Evolutionary conservation across 2,329 filamentous ascomycete species (phyloP).

Genomic region (Scleromitrula shiraiana): DNA sequence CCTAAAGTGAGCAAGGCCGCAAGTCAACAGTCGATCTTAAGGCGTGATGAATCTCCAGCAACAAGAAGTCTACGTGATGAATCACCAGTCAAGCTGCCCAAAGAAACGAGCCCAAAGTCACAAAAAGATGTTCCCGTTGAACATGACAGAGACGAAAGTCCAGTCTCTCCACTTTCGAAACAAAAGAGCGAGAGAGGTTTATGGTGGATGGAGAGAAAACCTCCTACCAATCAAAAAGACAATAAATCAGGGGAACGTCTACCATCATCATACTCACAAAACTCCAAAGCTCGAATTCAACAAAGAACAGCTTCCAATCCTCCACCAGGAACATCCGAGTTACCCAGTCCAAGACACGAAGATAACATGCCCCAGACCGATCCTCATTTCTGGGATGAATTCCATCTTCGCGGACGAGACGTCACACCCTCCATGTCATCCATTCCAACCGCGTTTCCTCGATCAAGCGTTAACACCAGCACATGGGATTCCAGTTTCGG

Average conservation of each 20-base stretch:
- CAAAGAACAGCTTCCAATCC: background rate
- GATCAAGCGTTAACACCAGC: slow-evolving; percentile 7
- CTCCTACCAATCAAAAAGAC: background rate
- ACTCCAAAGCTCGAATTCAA: background rate
- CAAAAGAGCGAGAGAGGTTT: slow-evolving; percentile 8
- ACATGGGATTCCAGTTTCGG: background rate
- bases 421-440: slow-evolving; percentile 9
- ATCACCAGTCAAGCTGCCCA: background rate
- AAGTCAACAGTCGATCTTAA: background rate
- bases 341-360: background rate
- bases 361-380: background rate
- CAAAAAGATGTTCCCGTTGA: background rate
- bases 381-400: background rate
- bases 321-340: background rate
- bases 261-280: background rate
- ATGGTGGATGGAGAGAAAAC: slow-evolving; percentile 8
- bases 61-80: background rate
- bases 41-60: slow-evolving; percentile 1
- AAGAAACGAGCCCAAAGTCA: background rate
- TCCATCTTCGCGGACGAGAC: background rate
- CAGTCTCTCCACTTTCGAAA: background rate
- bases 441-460: slow-evolving; percentile 6
- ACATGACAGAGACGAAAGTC: background rate
- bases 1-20: slow-evolving; percentile 2
- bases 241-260: background rate